Evolutionary conservation across 768 basidiomycete genomes (phyloP).

Genomic region (Cystobasidiopsis lactophilus): DNA sequence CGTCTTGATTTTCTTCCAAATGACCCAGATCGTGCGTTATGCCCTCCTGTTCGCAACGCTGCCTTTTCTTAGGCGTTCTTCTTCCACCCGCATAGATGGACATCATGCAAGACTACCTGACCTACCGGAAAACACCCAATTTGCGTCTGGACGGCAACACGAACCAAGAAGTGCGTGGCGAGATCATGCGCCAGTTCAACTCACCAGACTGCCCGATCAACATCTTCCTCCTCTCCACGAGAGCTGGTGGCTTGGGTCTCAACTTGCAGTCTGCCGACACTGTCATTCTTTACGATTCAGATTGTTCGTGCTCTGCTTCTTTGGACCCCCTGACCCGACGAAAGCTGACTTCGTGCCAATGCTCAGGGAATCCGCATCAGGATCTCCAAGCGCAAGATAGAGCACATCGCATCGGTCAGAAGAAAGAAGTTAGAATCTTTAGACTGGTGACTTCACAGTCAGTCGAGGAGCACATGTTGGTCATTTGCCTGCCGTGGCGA

Average conservation of each 20-base stretch:
- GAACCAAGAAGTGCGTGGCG: slow-evolving; percentile 52
- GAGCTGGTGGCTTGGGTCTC: slow-evolving; percentile 60
- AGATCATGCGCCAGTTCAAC: slow-evolving; percentile 73
- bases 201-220: slow-evolving; percentile 33
- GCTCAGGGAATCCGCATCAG: slow-evolving; percentile 73
- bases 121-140: slow-evolving; percentile 56
- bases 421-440: slow-evolving; percentile 86
- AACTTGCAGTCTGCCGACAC: slow-evolving; percentile 94
- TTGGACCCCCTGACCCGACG: background rate
- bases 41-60: background rate
- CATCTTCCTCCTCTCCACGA: slow-evolving; percentile 67
- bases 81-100: slow-evolving; percentile 61
- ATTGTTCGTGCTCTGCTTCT: no score
- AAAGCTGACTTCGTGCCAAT: background rate
- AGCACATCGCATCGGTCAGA: slow-evolving; percentile 91
- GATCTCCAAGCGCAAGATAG: slow-evolving; percentile 99
- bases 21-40: slow-evolving; percentile 82
- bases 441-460: slow-evolving; percentile 95
- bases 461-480: slow-evolving; percentile 82
- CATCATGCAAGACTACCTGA: slow-evolving; percentile 53
- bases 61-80: slow-evolving; percentile 50
- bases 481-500: background rate
- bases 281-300: slow-evolving; percentile 55
- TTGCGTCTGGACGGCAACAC: slow-evolving; percentile 88
- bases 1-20: slow-evolving; percentile 98